A percentile compares a stretch with the other conserved stretches of the same genome.
phyloP scores from a whole-genome alignment of 2,329 filamentous ascomycete species.

The Bretziella fagacearum region DNA sequence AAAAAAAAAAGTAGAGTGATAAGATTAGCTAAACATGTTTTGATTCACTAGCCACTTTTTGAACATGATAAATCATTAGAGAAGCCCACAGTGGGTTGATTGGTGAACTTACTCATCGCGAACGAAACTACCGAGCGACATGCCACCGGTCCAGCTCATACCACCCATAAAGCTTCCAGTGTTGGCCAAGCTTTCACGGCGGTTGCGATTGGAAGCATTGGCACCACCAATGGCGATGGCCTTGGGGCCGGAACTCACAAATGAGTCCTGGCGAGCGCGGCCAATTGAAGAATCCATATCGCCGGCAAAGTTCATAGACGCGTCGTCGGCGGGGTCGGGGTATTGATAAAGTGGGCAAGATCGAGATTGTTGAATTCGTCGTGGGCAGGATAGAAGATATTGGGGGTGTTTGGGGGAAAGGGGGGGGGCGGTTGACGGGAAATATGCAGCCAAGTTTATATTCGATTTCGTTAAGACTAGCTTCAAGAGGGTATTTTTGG shows the following conservation, averaged over 20 bases:
- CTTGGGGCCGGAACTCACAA: slow-evolving; percentile 47
- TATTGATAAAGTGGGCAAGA: too few relatives aligned
- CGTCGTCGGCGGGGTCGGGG: too few relatives aligned
- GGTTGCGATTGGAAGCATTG: slow-evolving; percentile 38
- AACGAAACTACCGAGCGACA: slow-evolving; percentile 93
- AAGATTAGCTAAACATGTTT: too few relatives aligned
- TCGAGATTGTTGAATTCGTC: not conserved
- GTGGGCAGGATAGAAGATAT: too few relatives aligned
- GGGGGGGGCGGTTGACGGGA: too few relatives aligned
- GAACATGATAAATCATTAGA: slow-evolving; percentile 7
- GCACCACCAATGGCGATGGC: slow-evolving; percentile 50
- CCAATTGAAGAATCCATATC: slow-evolving; percentile 39
- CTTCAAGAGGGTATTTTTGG: too few relatives aligned
- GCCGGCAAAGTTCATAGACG: slow-evolving; percentile 44
- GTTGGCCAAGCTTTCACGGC: slow-evolving; percentile 37
- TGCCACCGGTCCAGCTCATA: slow-evolving; percentile 81
- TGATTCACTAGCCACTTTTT: not conserved
- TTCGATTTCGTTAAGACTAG: too few relatives aligned
- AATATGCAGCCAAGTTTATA: too few relatives aligned
- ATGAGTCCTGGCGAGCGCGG: slow-evolving; percentile 46
- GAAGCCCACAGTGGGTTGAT: too few relatives aligned
- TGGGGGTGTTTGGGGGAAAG: too few relatives aligned
- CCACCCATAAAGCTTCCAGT: slow-evolving; percentile 55
- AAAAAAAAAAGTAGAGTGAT: not conserved
- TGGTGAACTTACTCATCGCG: slow-evolving; percentile 70